phyloP scores from a whole-genome alignment of 768 basidiomycete genomes.

The Mycena venus region DNA sequence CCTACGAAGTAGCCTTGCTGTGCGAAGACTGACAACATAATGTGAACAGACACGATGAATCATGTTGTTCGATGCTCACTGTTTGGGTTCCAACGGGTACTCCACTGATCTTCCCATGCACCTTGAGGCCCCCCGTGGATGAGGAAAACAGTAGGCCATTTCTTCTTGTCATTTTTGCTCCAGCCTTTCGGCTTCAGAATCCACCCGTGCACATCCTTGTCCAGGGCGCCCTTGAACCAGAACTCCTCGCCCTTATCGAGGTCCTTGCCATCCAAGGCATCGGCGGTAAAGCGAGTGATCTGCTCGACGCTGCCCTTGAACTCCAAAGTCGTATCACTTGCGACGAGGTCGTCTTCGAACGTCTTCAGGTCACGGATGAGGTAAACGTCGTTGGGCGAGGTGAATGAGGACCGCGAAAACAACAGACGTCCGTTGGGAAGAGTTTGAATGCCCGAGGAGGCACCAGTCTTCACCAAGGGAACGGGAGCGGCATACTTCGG shows the following conservation, averaged over 20 bases:
- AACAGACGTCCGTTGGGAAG: slow-evolving; percentile 74
- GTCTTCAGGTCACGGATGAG: slow-evolving; percentile 64
- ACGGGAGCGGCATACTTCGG: slow-evolving; percentile 66
- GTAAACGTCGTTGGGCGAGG: slow-evolving; percentile 85
- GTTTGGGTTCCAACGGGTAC: slow-evolving; percentile 93
- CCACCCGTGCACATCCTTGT: slow-evolving; percentile 87
- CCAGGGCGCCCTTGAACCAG: slow-evolving; percentile 89
- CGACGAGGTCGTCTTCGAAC: slow-evolving; percentile 57
- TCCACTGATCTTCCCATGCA: slow-evolving; percentile 87
- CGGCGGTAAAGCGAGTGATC: slow-evolving; percentile 75
- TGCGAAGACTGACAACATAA: slow-evolving; percentile 74
- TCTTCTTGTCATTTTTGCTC: slow-evolving; percentile 72
- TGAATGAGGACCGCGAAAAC: slow-evolving; percentile 81
- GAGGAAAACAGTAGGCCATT: slow-evolving; percentile 84
- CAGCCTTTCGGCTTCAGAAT: slow-evolving; percentile 85
- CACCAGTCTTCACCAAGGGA: slow-evolving; percentile 69
- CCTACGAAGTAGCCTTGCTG: slow-evolving; percentile 91
- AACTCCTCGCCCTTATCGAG: slow-evolving; percentile 82
- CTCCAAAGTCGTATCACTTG: slow-evolving; percentile 43
- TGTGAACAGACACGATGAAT: not conserved
- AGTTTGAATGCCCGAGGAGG: slow-evolving; percentile 72
- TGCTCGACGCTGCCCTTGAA: slow-evolving; percentile 58
- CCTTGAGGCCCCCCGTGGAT: slow-evolving; percentile 90
- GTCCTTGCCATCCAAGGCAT: slow-evolving; percentile 67
- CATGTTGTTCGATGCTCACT: slow-evolving; percentile 50